These are phyloP conservation scores for Blastocystis sp. DNA, from an alignment of 352 stramenopile genomes.

Conservation along the genomic window DNA sequence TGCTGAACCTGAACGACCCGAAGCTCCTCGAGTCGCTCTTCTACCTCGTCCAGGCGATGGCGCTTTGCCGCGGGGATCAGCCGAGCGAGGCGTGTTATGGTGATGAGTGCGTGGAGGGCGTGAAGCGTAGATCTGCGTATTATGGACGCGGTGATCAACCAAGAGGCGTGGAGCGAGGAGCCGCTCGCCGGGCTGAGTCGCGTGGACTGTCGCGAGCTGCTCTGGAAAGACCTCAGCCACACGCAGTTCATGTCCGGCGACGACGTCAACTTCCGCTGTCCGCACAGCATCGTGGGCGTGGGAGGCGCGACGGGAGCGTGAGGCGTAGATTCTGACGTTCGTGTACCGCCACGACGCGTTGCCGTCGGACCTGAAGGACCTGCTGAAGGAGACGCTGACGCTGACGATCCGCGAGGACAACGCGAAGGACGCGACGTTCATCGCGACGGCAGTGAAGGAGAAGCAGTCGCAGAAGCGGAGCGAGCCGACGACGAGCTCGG, in stretches of 20 bases:
- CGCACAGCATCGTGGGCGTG: slow-evolving; percentile 24
- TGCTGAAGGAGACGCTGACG: background rate
- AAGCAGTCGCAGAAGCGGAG: background rate
- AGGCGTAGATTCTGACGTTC: slow-evolving; percentile 3
- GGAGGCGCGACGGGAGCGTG: background rate
- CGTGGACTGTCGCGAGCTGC: slow-evolving; percentile 8
- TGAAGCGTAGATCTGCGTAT: background rate
- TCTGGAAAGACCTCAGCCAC: background rate
- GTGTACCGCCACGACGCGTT: background rate
- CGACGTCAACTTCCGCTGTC: slow-evolving; percentile 6
- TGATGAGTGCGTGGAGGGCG: background rate
- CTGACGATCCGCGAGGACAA: background rate
- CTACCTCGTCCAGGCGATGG: slow-evolving; percentile 32
- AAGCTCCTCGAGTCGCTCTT: slow-evolving; percentile 47
- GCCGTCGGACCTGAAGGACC: background rate
- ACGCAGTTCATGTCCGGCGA: background rate
- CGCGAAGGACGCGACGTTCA: background rate
- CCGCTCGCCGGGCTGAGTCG: background rate
- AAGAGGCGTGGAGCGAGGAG: background rate
- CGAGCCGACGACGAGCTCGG: background rate
- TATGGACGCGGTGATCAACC: background rate
- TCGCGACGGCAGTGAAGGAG: background rate
- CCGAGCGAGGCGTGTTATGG: background rate
- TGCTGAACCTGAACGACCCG: slow-evolving; percentile 16
- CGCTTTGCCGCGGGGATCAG: background rate